Evolutionary conservation across 2,329 filamentous ascomycete genomes (phyloP).

Genomic region (Pseudopyricularia cyperi): DNA sequence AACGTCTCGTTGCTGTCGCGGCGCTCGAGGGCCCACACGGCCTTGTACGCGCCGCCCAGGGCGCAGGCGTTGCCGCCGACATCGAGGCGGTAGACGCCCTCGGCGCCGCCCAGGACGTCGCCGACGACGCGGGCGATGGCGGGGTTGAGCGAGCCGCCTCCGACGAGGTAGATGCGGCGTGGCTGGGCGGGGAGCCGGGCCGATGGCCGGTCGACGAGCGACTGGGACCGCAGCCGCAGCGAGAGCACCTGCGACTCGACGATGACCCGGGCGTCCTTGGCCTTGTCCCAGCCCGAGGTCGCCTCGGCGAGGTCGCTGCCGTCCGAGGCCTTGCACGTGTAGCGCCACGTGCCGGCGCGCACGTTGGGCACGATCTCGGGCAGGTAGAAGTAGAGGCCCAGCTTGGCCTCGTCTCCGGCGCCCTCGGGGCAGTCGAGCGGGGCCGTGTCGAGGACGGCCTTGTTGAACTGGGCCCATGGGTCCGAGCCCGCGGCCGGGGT

Average conservation of each 20-base stretch:
- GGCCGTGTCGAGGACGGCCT: constrained; percentile 51
- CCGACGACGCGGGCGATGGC: constrained; percentile 78
- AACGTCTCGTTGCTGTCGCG: constrained; percentile 55
- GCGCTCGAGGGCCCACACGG: constrained; percentile 79
- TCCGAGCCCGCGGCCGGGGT: constrained; percentile 26
- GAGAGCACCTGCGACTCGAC: constrained; percentile 92
- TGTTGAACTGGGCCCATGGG: constrained; percentile 73
- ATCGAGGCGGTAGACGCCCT: constrained; percentile 87
- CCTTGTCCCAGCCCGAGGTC: constrained; percentile 27
- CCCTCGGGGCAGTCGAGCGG: constrained; percentile 49
- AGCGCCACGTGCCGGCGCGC: constrained; percentile 75
- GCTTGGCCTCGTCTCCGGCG: constrained; percentile 46
- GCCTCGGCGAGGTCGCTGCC: constrained; percentile 34
- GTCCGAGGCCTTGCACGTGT: constrained; percentile 42
- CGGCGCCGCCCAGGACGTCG: constrained; percentile 74
- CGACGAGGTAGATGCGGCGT: constrained; percentile 83
- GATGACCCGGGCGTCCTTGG: constrained; percentile 71
- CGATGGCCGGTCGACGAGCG: constrained; percentile 50
- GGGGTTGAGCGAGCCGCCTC: constrained; percentile 78
- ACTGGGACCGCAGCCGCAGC: constrained; percentile 71
- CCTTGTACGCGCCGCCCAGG: constrained; percentile 88
- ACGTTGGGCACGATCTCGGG: constrained; percentile 95
- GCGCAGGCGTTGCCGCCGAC: constrained; percentile 94
- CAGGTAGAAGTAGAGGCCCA: constrained; percentile 90
- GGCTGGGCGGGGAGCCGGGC: constrained; percentile 64